phyloP scores from a whole-genome alignment of 495 filamentous ascomycete species.

The Hapsidospora chrysogenum region DNA sequence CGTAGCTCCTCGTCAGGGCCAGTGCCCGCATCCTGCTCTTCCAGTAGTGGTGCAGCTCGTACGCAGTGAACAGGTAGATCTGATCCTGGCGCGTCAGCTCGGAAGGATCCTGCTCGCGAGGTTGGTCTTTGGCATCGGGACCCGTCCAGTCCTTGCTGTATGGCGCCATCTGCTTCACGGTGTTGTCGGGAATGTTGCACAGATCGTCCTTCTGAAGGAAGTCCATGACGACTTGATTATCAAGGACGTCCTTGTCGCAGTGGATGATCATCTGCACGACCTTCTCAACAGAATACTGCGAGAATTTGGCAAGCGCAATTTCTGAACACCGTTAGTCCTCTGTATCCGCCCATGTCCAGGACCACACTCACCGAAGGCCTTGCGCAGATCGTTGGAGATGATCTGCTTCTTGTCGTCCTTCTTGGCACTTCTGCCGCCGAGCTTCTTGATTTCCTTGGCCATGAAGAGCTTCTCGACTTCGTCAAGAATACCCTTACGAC shows the following conservation, averaged over 20 bases:
- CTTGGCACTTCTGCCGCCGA: constrained; percentile 50
- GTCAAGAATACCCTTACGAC: constrained; percentile 83
- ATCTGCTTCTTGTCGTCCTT: constrained; percentile 95
- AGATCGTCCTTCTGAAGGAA: constrained; percentile 87
- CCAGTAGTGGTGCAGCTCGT: constrained; percentile 96
- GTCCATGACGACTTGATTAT: constrained; percentile 92
- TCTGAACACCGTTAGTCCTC: constrained; percentile 31
- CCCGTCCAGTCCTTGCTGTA: constrained; percentile 96
- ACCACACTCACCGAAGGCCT: constrained; percentile 62
- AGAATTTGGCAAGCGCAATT: constrained; percentile 85
- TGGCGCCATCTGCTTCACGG: constrained; percentile 76
- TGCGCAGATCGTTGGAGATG: constrained; percentile 79
- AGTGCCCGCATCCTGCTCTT: constrained; percentile 91
- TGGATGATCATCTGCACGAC: constrained; percentile 88
- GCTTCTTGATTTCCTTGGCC: constrained; percentile 89
- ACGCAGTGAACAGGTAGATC: constrained; percentile 84
- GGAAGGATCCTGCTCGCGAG: constrained; percentile 69
- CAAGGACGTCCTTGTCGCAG: constrained; percentile 80
- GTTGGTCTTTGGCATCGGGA: constrained; percentile 60
- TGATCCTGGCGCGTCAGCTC: constrained; percentile 92
- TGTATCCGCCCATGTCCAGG: too few relatives aligned
- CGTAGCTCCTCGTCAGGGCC: constrained; percentile 66
- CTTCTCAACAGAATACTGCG: constrained; percentile 59
- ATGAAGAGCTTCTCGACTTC: constrained; percentile 95
- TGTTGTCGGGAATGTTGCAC: constrained; percentile 81